Conservation (phyloP, 352 stramenopile genomes). For the Phytopythium delawarense region DNA sequence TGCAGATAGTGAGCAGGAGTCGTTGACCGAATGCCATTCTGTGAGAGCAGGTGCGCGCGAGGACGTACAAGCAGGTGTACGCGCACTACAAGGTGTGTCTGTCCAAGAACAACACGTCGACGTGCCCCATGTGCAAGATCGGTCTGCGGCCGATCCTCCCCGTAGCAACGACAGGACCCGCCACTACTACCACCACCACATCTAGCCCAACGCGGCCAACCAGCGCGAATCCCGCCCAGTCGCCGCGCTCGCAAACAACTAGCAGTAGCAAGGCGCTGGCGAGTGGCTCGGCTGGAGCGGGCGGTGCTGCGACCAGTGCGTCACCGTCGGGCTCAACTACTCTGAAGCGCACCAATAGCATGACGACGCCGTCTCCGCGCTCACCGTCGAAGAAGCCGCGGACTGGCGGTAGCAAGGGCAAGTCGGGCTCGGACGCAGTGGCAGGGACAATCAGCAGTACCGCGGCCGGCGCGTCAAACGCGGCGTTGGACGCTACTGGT, state of each 20-base stretch:
- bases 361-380: constrained; percentile 51
- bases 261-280: neutral
- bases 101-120: constrained; percentile 72
- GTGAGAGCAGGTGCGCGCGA: constrained; percentile 42
- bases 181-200: neutral
- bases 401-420: constrained; percentile 29
- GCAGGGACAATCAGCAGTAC: constrained; percentile 4
- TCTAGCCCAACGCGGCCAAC: neutral
- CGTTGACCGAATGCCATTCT: neutral
- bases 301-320: constrained; percentile 13
- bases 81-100: constrained; percentile 79
- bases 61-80: constrained; percentile 86
- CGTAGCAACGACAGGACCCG: neutral
- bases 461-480: neutral
- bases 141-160: constrained; percentile 56
- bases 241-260: constrained; percentile 19
- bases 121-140: constrained; percentile 86
- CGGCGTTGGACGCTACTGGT: constrained; percentile 23
- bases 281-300: neutral
- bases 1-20: neutral
- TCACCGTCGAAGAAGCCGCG: constrained; percentile 76
- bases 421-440: constrained; percentile 27
- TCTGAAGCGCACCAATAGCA: constrained; percentile 52
- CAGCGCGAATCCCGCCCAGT: constrained; percentile 11
- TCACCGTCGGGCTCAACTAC: constrained; percentile 33